These are phyloP conservation scores for Candida maesae DNA, from an alignment of 805 yeast genomes.

Conservation along the genomic window DNA sequence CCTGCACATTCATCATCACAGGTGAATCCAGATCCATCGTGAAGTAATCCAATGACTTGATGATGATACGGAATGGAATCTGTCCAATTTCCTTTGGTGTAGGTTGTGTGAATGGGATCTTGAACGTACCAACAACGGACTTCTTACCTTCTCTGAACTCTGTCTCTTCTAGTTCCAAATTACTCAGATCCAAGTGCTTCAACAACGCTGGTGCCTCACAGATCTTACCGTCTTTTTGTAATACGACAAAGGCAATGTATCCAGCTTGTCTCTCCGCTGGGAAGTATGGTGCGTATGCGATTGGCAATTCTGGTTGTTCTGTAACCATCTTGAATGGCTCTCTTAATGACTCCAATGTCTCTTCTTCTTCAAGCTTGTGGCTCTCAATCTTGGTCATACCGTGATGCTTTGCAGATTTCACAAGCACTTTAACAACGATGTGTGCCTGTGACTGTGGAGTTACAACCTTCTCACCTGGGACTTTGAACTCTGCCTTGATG, in stretches of 20 bases:
- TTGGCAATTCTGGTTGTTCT: constrained; percentile 66
- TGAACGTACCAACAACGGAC: constrained; percentile 63
- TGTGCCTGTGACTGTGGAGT: constrained; percentile 74
- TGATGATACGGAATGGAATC: constrained; percentile 62
- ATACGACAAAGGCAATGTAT: constrained; percentile 68
- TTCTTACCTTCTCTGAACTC: constrained; percentile 34
- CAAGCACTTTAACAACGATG: constrained; percentile 67
- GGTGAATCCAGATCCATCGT: constrained; percentile 78
- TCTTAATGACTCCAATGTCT: constrained; percentile 60
- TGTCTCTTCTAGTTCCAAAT: constrained; percentile 50
- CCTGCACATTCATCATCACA: constrained; percentile 63
- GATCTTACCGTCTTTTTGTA: constrained; percentile 77
- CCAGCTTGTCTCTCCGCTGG: constrained; percentile 49
- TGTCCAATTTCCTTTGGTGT: constrained; percentile 72
- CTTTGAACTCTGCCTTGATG: constrained; percentile 67
- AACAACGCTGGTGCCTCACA: constrained; percentile 62
- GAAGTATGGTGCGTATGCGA: constrained; percentile 69
- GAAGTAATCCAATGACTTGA: constrained; percentile 74
- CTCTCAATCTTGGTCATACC: constrained; percentile 30
- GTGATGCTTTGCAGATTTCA: constrained; percentile 69
- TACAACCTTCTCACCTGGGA: constrained; percentile 78
- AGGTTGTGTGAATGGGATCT: constrained; percentile 67
- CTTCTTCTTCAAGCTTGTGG: constrained; percentile 46
- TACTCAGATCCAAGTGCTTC: constrained; percentile 49
- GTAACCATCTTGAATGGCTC: constrained; percentile 67